Evolutionary conservation across 192 early-diverging fungal genomes (phyloP), one percentile per base, ranked within the genome.

Genomic region (Phycomyces blakesleeanus): DNA sequence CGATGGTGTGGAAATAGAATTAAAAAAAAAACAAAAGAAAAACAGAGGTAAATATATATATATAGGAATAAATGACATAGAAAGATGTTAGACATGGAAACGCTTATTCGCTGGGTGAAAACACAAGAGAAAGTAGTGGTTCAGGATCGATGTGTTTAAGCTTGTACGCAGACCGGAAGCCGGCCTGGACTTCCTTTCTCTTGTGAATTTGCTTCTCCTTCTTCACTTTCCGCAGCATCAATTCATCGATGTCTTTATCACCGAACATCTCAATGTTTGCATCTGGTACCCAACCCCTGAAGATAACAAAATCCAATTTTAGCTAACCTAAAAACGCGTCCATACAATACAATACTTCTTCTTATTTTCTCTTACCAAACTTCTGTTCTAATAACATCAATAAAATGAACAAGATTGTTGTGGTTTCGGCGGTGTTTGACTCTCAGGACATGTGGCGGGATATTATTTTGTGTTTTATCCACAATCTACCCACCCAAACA

Each of bases 401-500:
- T 65, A 40, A 71, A 71, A 41, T 71, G 44, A 22, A 71, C 69
- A 20, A 71, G 51, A 26, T 2, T 34, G 29, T 34, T 34, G 29
- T 34, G 7, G 29, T 34, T 7, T 34, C 29, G 29, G 7, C 29
- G 29, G 7, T 34, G 29, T 34, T 34, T 34, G 7, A 34, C 29
- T 34, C 29, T 34, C 7, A 34, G 29, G 29, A 34, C 29, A 2
- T 47, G 12, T 6, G 44, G 44, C 11, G 44, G 44, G 11, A 47
- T 47, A 12, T 18, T 12, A 14, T 69, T 59, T 26, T 59, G 61
- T 50, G 69, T 11, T 12, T 3, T 68, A 59, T 82, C 70, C 65
- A 73, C 68, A 21, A 82, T 55, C 80, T 82, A 72, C 4, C 11
- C n/a, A 16, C 25, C 21, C 1, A 26, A 15, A 40, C 24, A 62